A percentile compares a stretch with the other conserved stretches of the same genome.
phyloP scores from a whole-genome alignment of 371 early-diverging fungal species.

The Saksenaea vasiformis region DNA sequence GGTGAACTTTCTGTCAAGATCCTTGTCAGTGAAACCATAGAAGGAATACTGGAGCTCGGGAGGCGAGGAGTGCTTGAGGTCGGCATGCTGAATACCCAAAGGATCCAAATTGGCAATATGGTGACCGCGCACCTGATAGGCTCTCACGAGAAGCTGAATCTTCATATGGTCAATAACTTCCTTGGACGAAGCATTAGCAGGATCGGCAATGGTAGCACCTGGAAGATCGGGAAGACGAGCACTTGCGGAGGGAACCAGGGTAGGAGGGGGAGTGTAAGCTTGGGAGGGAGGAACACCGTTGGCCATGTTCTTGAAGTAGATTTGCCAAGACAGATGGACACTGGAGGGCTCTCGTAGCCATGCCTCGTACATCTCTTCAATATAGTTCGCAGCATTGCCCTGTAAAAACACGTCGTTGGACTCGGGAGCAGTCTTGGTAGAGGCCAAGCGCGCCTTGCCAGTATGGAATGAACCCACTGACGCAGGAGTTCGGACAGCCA shows the following conservation, averaged over 20 bases:
- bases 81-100: conserved; percentile 78
- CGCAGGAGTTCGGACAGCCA: conserved; percentile 7
- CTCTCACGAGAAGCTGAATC: conserved; percentile 95
- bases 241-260: conserved; percentile 69
- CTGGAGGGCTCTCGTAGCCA: conserved; percentile 90
- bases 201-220: conserved; percentile 29
- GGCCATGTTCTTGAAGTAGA: conserved; percentile 92
- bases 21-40: conserved; percentile 93
- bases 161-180: conserved; percentile 96
- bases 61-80: conserved; percentile 59
- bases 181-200: conserved; percentile 39
- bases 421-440: conserved; percentile 10
- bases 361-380: conserved; percentile 95
- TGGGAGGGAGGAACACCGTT: conserved; percentile 69
- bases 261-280: conserved; percentile 84
- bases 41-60: conserved; percentile 85
- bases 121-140: conserved; percentile 97
- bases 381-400: conserved; percentile 73
- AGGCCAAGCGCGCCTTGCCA: conserved; percentile 16
- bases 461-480: conserved; percentile 20
- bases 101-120: conserved; percentile 94
- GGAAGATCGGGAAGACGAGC: conserved; percentile 69
- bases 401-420: conserved; percentile 31
- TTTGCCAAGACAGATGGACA: conserved; percentile 96
- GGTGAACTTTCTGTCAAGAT: conserved; percentile 88